Evolutionary conservation across 1,284 basidiomycete species (phyloP).

Genomic region (Puccinia hordei): DNA sequence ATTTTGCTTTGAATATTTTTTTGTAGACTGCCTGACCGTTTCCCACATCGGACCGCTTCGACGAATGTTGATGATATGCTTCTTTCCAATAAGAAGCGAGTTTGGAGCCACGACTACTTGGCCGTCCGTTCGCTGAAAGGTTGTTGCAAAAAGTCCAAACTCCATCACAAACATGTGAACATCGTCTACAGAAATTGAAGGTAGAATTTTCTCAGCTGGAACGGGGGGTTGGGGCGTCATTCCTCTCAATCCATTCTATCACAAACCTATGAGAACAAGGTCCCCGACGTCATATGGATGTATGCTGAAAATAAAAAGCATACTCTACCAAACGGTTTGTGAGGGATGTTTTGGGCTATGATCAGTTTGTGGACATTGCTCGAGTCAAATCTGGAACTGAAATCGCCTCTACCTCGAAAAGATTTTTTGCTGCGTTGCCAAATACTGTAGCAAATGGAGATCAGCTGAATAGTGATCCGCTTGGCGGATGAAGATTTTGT

Average conservation of each 20-base stretch:
- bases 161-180: conserved; percentile 70
- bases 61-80: conserved; percentile 69
- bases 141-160: conserved; percentile 79
- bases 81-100: conserved; percentile 70
- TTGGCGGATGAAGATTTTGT: not conserved
- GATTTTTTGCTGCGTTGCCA: conserved; percentile 75
- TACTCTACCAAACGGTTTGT: conserved; percentile 7
- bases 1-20: no score
- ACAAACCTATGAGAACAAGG: conserved; percentile 57
- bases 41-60: conserved; percentile 68
- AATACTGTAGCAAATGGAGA: conserved; percentile 61
- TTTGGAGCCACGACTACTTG: conserved; percentile 78
- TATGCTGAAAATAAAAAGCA: conserved; percentile 52
- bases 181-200: conserved; percentile 69
- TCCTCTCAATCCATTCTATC: no score
- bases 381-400: not conserved
- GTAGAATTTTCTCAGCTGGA: not conserved
- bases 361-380: not conserved
- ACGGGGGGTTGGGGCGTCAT: no score
- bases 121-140: conserved; percentile 75
- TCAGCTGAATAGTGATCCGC: no score
- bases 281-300: conserved; percentile 59
- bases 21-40: conserved; percentile 69
- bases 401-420: conserved; percentile 68
- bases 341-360: not conserved